These are phyloP conservation scores for Phoma sp. DNA, from an alignment of 2,329 filamentous ascomycete species.

Conservation along the genomic window DNA sequence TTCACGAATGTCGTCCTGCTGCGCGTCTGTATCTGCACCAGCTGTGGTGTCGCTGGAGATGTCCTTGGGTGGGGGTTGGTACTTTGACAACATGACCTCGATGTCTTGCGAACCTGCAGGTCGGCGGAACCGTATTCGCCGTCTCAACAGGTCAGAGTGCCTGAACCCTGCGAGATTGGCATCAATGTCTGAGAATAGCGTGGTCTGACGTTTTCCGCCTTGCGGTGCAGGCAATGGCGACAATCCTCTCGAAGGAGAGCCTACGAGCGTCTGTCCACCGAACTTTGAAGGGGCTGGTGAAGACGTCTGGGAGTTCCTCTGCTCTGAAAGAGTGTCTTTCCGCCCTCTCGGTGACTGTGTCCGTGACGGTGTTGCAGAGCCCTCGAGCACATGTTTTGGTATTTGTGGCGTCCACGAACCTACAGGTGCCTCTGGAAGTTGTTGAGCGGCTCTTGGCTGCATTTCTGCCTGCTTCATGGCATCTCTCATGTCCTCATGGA, in stretches of 20 bases:
- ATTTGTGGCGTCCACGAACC: constrained; percentile 48
- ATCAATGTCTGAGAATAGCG: constrained; percentile 44
- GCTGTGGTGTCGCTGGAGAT: constrained; percentile 22
- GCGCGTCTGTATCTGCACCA: constrained; percentile 25
- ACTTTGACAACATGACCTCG: constrained; percentile 45
- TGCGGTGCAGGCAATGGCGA: constrained; percentile 40
- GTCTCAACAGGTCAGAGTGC: constrained; percentile 43
- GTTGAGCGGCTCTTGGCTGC: constrained; percentile 32
- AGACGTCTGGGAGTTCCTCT: constrained; percentile 26
- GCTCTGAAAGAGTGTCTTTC: constrained; percentile 39
- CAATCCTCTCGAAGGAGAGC: constrained; percentile 36
- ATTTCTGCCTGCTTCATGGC: constrained; percentile 43
- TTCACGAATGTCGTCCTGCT: constrained; percentile 43
- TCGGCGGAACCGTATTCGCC: constrained; percentile 44
- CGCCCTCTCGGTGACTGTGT: constrained; percentile 46
- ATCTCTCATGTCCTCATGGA: constrained; percentile 54
- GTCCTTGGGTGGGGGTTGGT: constrained; percentile 44
- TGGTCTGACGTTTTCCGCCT: constrained; percentile 38
- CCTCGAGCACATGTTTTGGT: constrained; percentile 43
- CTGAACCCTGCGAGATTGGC: constrained; percentile 40
- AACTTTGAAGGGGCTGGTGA: constrained; percentile 37
- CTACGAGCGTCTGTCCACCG: constrained; percentile 36
- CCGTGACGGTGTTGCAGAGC: constrained; percentile 39
- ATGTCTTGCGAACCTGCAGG: constrained; percentile 31
- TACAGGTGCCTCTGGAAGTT: constrained; percentile 34